A percentile compares a stretch with the other conserved stretches of the same genome.
phyloP scores from a whole-genome alignment of 2,329 filamentous ascomycete species.

The Tolypocladium guangdongense region DNA sequence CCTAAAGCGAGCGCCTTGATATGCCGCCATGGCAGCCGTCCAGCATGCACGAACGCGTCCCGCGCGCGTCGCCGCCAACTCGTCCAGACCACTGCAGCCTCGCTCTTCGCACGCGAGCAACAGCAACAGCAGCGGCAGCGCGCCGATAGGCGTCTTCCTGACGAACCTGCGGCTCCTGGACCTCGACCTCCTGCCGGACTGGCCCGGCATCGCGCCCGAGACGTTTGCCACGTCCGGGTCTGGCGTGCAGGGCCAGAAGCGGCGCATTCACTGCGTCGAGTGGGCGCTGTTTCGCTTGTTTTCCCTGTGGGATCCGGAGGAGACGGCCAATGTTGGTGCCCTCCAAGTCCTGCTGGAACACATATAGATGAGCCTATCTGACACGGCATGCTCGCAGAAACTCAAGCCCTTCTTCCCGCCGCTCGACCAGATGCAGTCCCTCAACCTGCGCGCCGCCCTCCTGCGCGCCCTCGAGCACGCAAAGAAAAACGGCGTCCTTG shows the following conservation, averaged over 20 bases:
- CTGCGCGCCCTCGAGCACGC: constrained; percentile 71
- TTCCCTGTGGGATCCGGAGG: constrained; percentile 67
- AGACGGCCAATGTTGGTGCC: constrained; percentile 55
- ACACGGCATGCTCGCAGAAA: constrained; percentile 45
- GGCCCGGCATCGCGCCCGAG: constrained; percentile 62
- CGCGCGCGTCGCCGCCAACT: constrained; percentile 2
- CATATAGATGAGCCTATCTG: not conserved
- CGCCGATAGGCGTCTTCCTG: constrained; percentile 45
- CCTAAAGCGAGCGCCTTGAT: not conserved
- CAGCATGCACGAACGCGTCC: constrained; percentile 4
- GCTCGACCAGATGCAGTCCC: constrained; percentile 77
- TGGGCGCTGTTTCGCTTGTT: constrained; percentile 90
- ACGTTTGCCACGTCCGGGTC: constrained; percentile 57
- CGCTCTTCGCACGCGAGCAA: not conserved
- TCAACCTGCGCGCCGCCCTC: constrained; percentile 78
- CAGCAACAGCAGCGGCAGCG: not conserved
- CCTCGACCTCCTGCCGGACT: constrained; percentile 64
- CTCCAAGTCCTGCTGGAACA: too few relatives aligned
- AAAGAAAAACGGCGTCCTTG: constrained; percentile 78
- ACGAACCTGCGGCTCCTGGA: constrained; percentile 77
- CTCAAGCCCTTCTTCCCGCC: constrained; percentile 85
- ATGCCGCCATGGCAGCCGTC: constrained; percentile 6
- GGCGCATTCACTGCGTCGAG: constrained; percentile 71
- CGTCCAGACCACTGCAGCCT: not conserved
- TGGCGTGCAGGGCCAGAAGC: constrained; percentile 64